Evolutionary conservation across 371 early-diverging fungal species (phyloP).

Genomic region (Neoconidiobolus thromboides): DNA sequence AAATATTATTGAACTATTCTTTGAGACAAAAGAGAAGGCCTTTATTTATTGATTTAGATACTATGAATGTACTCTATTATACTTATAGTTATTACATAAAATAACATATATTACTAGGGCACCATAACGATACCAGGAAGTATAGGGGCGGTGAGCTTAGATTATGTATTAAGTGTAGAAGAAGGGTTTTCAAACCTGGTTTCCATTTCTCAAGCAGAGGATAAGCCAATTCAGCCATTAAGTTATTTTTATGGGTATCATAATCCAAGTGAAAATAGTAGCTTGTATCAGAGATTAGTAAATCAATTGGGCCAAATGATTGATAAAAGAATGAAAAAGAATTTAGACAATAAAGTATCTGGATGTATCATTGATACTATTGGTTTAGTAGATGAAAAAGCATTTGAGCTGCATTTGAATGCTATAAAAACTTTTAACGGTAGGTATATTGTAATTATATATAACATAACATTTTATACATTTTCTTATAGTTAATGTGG

Average conservation of each 20-base stretch:
- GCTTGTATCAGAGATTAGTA: slow-evolving; percentile 45
- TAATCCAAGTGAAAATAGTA: slow-evolving; percentile 49
- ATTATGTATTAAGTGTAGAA: slow-evolving; percentile 60
- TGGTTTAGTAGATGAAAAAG: slow-evolving; percentile 35
- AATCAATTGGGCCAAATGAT: slow-evolving; percentile 40
- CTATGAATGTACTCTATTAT: slow-evolving; percentile 32
- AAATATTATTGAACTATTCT: slow-evolving; percentile 68
- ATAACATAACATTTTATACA: slow-evolving; percentile 59
- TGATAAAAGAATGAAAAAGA: slow-evolving; percentile 34
- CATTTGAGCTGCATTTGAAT: slow-evolving; percentile 41
- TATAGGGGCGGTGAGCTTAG: slow-evolving; percentile 52
- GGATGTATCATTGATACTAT: slow-evolving; percentile 46
- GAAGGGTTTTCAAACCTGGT: slow-evolving; percentile 69
- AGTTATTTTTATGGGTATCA: slow-evolving; percentile 84
- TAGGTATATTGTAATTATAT: slow-evolving; percentile 17
- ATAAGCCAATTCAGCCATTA: slow-evolving; percentile 55
- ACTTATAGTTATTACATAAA: neutral
- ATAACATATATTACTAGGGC: slow-evolving; percentile 39
- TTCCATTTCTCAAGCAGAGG: slow-evolving; percentile 34
- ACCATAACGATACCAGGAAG: slow-evolving; percentile 74
- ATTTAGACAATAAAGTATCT: slow-evolving; percentile 32
- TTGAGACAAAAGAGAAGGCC: slow-evolving; percentile 53
- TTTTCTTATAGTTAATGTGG: slow-evolving; percentile 32
- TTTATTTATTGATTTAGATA: slow-evolving; percentile 69
- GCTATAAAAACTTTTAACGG: slow-evolving; percentile 42